Evolutionary conservation across 208 protist genomes (phyloP), one percentile per base, ranked within the genome.

Genomic region (Leptomonas seymouri): DNA sequence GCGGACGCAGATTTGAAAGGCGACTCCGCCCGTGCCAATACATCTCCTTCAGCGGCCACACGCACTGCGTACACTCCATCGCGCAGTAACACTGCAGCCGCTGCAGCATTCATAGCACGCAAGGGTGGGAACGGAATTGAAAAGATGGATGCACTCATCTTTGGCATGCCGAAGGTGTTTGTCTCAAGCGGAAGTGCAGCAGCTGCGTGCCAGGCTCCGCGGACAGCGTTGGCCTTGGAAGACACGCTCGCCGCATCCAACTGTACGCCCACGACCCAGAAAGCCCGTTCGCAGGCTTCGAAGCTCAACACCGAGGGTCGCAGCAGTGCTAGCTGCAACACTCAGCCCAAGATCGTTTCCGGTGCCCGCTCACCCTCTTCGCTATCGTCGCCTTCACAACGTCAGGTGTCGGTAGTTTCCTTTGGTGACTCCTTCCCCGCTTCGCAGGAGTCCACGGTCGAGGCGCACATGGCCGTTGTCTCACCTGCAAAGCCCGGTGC

Each of bases 111-210:
- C 5, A 56, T 81, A 44, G 28, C 48, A 20, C 12, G 34, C 11
- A 61, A 65, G n/a, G 85, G 89, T 14, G 89, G 89, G 27, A 65
- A 94, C 65, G 89, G 89, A 9, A 60, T 94, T 21, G 74, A 58
- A 15, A 94, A 94, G 74, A 94, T 94, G 89, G 66, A 63, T 0
- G 69, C 76, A 15, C 76, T 94, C 39, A 56, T 68, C 9, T 94
- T 84, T 65, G 82, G 76, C 18, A 72, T 42, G 21, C 70, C 71
- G 4, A 39, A 50, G 15, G 80, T 87, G 0, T 44, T 64, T 18
- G 36, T 87, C 18, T 42, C 69, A 1, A 25, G 69, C 25, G 42
- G 31, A 59, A 31, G 48, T 11, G 23, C 55, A 34, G 27, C 65
- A 36, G 6, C 14, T 2, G 6, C 50, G 28, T 21, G 8, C 12